A percentile compares a stretch with the other conserved stretches of the same genome.
Conservation (phyloP, 129 eudicot species). For the Lactuca sativa region DNA sequence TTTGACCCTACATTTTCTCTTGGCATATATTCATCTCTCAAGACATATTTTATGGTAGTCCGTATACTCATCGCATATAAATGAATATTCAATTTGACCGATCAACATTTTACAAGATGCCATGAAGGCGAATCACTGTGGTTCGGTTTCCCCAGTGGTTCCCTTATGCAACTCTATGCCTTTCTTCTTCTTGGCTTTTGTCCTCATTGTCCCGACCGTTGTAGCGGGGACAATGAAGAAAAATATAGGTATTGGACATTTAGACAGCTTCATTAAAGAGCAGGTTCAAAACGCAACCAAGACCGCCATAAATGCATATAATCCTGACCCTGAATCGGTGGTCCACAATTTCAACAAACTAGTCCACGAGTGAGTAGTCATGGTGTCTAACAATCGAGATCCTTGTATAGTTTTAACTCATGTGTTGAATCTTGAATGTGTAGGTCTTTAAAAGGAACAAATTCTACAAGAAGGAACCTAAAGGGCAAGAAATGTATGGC, state of each 20-base stretch:
- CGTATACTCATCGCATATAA: conserved; percentile 12
- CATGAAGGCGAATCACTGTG: conserved; percentile 45
- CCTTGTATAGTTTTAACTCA: too few relatives aligned
- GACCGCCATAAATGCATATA: conserved; percentile 29
- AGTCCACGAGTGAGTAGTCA: conserved; percentile 38
- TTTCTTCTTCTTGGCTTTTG: conserved; percentile 33
- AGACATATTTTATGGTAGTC: conserved; percentile 17
- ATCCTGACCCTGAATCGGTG: conserved; percentile 41
- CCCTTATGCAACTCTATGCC: conserved; percentile 25
- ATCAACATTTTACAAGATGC: conserved; percentile 2
- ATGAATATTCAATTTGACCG: neutral
- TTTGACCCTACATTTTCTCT: conserved; percentile 25
- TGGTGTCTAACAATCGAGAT: neutral
- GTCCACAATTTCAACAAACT: conserved; percentile 35
- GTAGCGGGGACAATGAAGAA: conserved; percentile 25
- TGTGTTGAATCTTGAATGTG: neutral
- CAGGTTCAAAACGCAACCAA: conserved; percentile 36
- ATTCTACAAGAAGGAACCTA: conserved; percentile 49
- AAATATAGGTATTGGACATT: neutral
- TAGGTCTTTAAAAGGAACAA: conserved; percentile 22
- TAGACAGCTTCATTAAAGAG: conserved; percentile 35
- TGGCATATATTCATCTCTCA: conserved; percentile 9
- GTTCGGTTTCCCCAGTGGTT: conserved; percentile 40
- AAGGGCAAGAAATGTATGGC: conserved; percentile 43
- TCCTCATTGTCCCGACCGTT: conserved; percentile 22